These are phyloP conservation scores for Pulveroboletus sp. DNA, from an alignment of 768 basidiomycete species.

Conservation along the genomic window DNA sequence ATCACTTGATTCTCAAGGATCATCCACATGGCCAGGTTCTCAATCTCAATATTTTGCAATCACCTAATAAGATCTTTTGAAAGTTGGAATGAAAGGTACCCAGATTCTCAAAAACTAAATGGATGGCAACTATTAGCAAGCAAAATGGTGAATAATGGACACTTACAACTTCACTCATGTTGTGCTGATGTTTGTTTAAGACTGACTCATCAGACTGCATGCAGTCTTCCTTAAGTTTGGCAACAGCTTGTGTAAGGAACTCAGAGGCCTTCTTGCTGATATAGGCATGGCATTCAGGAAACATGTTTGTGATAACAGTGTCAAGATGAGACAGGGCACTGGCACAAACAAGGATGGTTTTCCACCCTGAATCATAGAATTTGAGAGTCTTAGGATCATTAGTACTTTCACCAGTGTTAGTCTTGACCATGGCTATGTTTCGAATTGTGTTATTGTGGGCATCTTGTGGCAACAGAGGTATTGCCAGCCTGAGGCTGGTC, in stretches of 20 bases:
- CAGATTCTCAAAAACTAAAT: background rate
- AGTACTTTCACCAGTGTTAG: background rate
- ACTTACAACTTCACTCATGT: background rate
- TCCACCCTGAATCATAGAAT: background rate
- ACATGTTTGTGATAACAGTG: background rate
- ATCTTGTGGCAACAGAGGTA: background rate
- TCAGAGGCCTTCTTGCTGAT: background rate
- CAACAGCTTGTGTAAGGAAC: background rate
- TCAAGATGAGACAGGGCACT: background rate
- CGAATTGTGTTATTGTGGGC: background rate
- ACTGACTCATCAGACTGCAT: background rate
- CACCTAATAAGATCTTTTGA: background rate
- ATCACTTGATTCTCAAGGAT: background rate
- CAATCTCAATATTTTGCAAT: background rate
- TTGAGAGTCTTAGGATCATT: background rate
- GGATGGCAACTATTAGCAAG: background rate
- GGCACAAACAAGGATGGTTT: background rate
- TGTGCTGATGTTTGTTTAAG: background rate
- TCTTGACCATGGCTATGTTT: background rate
- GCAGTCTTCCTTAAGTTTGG: background rate
- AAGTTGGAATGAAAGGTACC: background rate
- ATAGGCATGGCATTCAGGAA: background rate
- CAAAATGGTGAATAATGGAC: background rate
- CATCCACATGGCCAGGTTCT: background rate
- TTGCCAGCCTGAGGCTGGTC: background rate